Conservation (phyloP, 768 basidiomycete species). For the Suillus occidentalis region DNA sequence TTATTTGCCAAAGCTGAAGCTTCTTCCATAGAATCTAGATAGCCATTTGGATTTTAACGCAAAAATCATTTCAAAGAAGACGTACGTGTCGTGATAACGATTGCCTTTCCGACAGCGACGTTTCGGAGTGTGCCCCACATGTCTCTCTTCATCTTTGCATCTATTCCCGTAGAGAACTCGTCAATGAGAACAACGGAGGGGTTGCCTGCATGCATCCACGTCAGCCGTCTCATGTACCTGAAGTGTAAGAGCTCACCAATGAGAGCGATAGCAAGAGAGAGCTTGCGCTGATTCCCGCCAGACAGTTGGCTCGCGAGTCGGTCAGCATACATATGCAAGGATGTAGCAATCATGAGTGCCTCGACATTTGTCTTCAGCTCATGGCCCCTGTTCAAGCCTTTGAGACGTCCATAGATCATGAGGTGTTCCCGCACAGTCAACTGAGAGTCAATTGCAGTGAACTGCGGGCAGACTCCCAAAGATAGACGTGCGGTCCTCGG, state of each 20-base stretch:
- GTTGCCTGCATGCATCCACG: constrained; percentile 48
- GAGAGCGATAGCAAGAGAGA: constrained; percentile 73
- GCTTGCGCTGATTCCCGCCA: constrained; percentile 78
- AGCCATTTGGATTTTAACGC: too few species aligned
- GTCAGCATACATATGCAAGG: constrained; percentile 60
- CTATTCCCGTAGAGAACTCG: constrained; percentile 82
- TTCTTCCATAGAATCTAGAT: constrained; percentile 79
- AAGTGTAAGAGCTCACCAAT: constrained; percentile 45
- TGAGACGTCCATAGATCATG: constrained; percentile 68
- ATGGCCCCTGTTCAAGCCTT: constrained; percentile 54
- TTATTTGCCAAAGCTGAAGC: constrained; percentile 74
- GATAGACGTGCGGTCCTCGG: constrained; percentile 64
- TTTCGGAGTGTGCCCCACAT: constrained; percentile 76
- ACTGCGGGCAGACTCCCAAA: constrained; percentile 82
- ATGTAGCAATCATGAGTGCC: constrained; percentile 57
- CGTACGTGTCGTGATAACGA: constrained; percentile 71
- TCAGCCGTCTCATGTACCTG: not conserved
- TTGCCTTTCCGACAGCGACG: constrained; percentile 65
- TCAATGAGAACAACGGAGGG: constrained; percentile 79
- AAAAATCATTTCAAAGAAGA: too few species aligned
- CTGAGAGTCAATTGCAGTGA: constrained; percentile 79
- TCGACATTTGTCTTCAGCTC: constrained; percentile 57
- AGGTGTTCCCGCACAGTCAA: constrained; percentile 79
- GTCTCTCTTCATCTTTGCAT: constrained; percentile 80
- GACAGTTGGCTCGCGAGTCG: constrained; percentile 73